phyloP scores from a whole-genome alignment of 176 grass and related monocot species.

The Bromus sterilis region DNA sequence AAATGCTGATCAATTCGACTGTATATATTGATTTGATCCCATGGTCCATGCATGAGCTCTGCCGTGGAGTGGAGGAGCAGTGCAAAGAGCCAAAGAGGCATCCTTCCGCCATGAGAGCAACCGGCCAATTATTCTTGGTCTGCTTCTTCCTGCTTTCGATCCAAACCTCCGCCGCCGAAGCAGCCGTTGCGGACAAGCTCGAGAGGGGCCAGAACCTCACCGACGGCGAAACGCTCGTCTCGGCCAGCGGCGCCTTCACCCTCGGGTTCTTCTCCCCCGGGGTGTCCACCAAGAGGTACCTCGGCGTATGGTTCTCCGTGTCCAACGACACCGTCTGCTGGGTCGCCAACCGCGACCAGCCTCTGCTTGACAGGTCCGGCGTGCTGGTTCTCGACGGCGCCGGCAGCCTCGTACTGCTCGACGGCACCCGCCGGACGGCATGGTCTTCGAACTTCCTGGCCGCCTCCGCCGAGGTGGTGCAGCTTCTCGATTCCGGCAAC shows the following conservation, averaged over 20 bases:
- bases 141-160: background rate
- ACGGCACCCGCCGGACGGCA: background rate
- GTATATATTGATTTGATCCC: too few relatives aligned
- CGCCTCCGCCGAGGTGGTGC: background rate
- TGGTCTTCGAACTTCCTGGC: background rate
- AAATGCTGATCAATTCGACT: too few relatives aligned
- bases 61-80: too few relatives aligned
- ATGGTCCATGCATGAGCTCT: too few relatives aligned
- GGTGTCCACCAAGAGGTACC: background rate
- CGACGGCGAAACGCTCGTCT: slow-evolving; percentile 12
- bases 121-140: background rate
- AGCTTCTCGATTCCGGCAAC: background rate
- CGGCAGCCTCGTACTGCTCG: background rate
- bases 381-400: background rate
- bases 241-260: slow-evolving; percentile 1
- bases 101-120: background rate
- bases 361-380: background rate
- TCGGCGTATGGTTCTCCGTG: slow-evolving; percentile 24
- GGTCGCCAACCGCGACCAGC: slow-evolving; percentile 26
- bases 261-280: slow-evolving; percentile 34
- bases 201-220: background rate
- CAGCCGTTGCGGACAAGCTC: background rate
- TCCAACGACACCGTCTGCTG: background rate
- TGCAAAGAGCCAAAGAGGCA: too few relatives aligned
- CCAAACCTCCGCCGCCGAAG: too few relatives aligned